Evolutionary conservation across 305 asterid genomes (phyloP).

Genomic region (Solanum hybrid): DNA sequence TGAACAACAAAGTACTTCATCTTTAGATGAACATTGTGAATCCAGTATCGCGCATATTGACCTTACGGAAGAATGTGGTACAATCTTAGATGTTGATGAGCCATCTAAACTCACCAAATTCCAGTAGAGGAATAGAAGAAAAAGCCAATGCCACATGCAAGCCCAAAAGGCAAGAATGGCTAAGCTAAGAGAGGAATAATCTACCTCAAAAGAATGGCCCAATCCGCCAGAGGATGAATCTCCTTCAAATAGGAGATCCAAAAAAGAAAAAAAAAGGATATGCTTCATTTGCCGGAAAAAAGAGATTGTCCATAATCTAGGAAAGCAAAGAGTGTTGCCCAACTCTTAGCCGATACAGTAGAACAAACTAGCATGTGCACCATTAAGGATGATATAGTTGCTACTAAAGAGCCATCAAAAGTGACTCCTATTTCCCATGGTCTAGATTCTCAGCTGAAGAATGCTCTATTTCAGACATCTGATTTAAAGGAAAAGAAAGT

Average conservation of each 20-base stretch:
- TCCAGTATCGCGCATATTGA: no score
- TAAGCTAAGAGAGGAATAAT: no score
- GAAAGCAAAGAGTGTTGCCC: not conserved
- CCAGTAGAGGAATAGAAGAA: not conserved
- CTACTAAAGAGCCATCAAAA: not conserved
- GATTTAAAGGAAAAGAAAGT: not conserved
- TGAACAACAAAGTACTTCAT: no score
- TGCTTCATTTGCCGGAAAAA: not conserved
- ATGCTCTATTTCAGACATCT: not conserved
- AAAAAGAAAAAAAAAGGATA: not conserved
- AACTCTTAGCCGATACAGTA: not conserved
- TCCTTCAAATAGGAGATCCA: not conserved
- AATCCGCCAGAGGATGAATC: not conserved
- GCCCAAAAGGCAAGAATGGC: not conserved
- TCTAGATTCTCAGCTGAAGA: no score
- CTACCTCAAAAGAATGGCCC: not conserved
- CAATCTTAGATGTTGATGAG: no score
- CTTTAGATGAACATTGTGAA: not conserved
- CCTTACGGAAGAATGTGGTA: not conserved
- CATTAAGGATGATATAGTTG: no score
- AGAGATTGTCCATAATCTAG: not conserved
- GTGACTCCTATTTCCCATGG: no score
- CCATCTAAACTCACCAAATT: not conserved
- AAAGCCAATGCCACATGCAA: not conserved
- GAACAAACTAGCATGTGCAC: not conserved